Evolutionary conservation across 345 rosid species (phyloP).

Genomic region (Laguncularia racemosa): DNA sequence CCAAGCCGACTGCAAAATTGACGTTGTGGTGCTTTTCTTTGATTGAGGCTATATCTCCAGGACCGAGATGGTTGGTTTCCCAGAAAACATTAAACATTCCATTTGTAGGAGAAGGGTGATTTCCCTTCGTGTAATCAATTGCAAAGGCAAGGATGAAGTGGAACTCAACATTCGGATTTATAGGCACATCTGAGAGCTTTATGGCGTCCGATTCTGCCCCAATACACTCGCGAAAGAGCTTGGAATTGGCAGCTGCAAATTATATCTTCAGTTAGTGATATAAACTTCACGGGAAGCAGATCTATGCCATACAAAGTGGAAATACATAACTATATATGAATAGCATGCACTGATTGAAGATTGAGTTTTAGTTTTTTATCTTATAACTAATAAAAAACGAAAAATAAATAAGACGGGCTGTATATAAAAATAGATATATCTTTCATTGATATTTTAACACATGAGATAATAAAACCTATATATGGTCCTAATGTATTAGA

Average conservation of each 20-base stretch:
- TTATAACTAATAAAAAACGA: too few species aligned
- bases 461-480: too few species aligned
- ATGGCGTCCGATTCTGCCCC: constrained; percentile 27
- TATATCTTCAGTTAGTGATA: neutral
- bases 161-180: constrained; percentile 24
- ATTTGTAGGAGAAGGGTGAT: constrained; percentile 25
- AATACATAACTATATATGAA: too few species aligned
- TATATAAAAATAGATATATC: too few species aligned
- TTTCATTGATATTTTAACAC: too few species aligned
- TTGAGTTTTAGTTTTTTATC: too few species aligned
- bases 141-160: constrained; percentile 38
- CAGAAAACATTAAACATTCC: constrained; percentile 32
- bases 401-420: too few species aligned
- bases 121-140: constrained; percentile 22
- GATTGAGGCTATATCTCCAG: constrained; percentile 25
- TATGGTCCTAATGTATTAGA: too few species aligned
- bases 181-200: constrained; percentile 25
- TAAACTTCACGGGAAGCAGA: neutral
- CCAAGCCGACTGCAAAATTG: constrained; percentile 31
- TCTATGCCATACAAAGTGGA: too few species aligned
- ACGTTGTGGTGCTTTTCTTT: constrained; percentile 22
- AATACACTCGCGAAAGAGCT: constrained; percentile 33
- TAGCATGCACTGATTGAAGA: too few species aligned
- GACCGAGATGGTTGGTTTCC: constrained; percentile 25
- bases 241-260: constrained; percentile 17